A percentile compares a stretch with the other conserved stretches of the same genome.
Evolutionary conservation across 371 early-diverging fungal genomes (phyloP).

Genomic region (Parasitella parasitica): DNA sequence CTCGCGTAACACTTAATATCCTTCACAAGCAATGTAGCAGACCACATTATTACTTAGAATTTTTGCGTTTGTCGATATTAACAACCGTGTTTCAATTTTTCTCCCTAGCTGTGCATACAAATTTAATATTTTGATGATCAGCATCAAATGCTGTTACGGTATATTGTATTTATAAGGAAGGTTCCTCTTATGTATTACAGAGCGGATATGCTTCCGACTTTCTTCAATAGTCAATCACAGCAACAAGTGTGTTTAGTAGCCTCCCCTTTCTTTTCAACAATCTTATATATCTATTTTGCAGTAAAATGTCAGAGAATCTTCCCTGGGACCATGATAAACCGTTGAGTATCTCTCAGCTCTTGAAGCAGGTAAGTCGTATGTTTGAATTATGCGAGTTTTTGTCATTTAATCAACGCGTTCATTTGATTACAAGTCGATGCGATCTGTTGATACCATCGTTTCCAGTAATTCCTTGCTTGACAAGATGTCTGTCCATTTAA

Average conservation of each 20-base stretch:
- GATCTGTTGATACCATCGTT: conserved; percentile 18
- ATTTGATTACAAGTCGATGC: conserved; percentile 19
- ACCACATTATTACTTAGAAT: too few relatives aligned
- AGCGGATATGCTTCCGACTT: too few relatives aligned
- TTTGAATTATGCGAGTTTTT: not conserved
- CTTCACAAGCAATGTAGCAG: too few relatives aligned
- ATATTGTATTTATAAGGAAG: too few relatives aligned
- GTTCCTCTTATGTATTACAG: too few relatives aligned
- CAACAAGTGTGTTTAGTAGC: not conserved
- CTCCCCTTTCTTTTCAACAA: not conserved
- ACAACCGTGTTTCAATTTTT: too few relatives aligned
- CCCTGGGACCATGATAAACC: conserved; percentile 24
- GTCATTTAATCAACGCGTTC: not conserved
- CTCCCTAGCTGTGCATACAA: too few relatives aligned
- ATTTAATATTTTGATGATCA: too few relatives aligned
- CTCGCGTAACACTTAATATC: too few relatives aligned
- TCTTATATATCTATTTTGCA: not conserved
- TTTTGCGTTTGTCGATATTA: too few relatives aligned
- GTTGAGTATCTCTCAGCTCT: conserved; percentile 19
- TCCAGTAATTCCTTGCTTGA: conserved; percentile 8
- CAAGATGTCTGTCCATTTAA: conserved; percentile 23
- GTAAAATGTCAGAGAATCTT: conserved; percentile 15
- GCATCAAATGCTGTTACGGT: too few relatives aligned
- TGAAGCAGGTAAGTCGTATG: conserved; percentile 19
- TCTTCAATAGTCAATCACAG: too few relatives aligned